Conservation (phyloP, 805 yeast species). For the Ogataea chonburiensis region DNA sequence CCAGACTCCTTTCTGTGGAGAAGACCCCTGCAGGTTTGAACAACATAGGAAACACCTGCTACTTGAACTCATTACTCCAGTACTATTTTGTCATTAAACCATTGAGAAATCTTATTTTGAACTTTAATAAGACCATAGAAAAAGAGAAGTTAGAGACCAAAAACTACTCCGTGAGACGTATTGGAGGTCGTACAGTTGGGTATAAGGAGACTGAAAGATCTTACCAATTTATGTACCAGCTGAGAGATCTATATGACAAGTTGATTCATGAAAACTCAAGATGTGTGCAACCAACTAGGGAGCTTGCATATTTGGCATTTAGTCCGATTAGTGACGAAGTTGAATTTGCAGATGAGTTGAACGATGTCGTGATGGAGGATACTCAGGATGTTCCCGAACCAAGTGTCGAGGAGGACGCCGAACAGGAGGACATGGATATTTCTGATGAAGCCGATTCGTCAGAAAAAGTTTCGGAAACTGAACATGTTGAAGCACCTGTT, state of each 20-base stretch:
- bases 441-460: conserved; percentile 3
- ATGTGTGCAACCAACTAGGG: conserved; percentile 77
- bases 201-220: conserved; percentile 77
- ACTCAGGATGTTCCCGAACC: too few relatives aligned
- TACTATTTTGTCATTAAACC: conserved; percentile 87
- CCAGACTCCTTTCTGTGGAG: conserved; percentile 55
- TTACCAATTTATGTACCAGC: conserved; percentile 71
- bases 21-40: conserved; percentile 89
- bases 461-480: conserved; percentile 1
- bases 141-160: conserved; percentile 29
- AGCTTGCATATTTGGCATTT: conserved; percentile 85
- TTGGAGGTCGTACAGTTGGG: conserved; percentile 87
- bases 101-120: conserved; percentile 61
- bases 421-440: conserved; percentile 5
- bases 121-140: conserved; percentile 45
- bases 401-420: conserved; percentile 1
- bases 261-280: conserved; percentile 62
- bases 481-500: conserved; percentile 1
- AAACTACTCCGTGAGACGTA: conserved; percentile 52
- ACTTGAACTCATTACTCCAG: conserved; percentile 85
- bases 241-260: conserved; percentile 65
- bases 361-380: conserved; percentile 1
- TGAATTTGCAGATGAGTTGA: conserved; percentile 41
- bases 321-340: conserved; percentile 69
- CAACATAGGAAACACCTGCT: conserved; percentile 96